A percentile compares a stretch with the other conserved stretches of the same genome.
Evolutionary conservation across 495 filamentous ascomycete species (phyloP).

Genomic region (Parachaetomium inaequale): DNA sequence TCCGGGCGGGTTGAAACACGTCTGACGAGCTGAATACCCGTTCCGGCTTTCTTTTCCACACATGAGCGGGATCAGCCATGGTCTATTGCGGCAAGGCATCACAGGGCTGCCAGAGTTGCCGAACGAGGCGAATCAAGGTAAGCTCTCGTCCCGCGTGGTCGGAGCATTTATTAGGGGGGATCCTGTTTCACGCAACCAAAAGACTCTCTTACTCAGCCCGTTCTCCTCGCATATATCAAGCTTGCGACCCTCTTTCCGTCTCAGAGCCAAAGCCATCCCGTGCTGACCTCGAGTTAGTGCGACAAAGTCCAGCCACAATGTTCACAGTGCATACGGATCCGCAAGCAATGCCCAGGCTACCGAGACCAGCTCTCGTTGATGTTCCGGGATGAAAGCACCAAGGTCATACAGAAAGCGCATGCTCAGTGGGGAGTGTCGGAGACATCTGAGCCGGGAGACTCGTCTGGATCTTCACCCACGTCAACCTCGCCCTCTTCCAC

Average conservation of each 20-base stretch:
- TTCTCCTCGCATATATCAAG: background rate
- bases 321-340: constrained; percentile 58
- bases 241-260: background rate
- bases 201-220: background rate
- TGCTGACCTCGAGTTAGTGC: constrained; percentile 48
- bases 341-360: constrained; percentile 64
- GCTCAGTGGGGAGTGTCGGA: constrained; percentile 47
- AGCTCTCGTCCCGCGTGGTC: background rate
- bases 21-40: constrained; percentile 22
- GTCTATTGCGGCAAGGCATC: constrained; percentile 70
- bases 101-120: constrained; percentile 63
- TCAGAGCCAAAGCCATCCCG: background rate
- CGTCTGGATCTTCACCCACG: constrained; percentile 32
- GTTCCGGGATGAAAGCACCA: constrained; percentile 70
- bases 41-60: background rate
- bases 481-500: constrained; percentile 18
- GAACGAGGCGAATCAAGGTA: constrained; percentile 62
- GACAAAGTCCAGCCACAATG: constrained; percentile 63
- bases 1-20: constrained; percentile 11
- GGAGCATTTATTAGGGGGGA: background rate
- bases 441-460: constrained; percentile 16
- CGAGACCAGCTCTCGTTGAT: constrained; percentile 63
- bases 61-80: constrained; percentile 41
- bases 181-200: background rate
- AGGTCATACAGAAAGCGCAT: constrained; percentile 61